Evolutionary conservation across 129 eudicot genomes (phyloP).

Genomic region (Daucus carota): DH1_v3.0 NC_030389.2:40986501-40987000

Average conservation of each 20-base stretch:
- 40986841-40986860: background rate
- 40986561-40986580: background rate
- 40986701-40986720: background rate
- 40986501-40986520: slow-evolving; percentile 3
- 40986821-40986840: background rate
- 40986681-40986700: background rate
- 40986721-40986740: too few species aligned
- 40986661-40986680: background rate
- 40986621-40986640: background rate
- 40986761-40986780: too few species aligned
- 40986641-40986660: background rate
- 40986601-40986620: background rate
- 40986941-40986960: slow-evolving; percentile 2
- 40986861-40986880: too few species aligned
- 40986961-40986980: background rate
- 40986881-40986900: background rate
- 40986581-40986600: background rate
- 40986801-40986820: too few species aligned
- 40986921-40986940: background rate
- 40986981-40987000: background rate
- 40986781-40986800: too few species aligned
- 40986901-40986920: too few species aligned
- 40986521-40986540: background rate
- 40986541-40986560: background rate
- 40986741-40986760: too few species aligned